phyloP scores from a whole-genome alignment of 495 filamentous ascomycete species.

The Podospora pseudopauciseta region DNA sequence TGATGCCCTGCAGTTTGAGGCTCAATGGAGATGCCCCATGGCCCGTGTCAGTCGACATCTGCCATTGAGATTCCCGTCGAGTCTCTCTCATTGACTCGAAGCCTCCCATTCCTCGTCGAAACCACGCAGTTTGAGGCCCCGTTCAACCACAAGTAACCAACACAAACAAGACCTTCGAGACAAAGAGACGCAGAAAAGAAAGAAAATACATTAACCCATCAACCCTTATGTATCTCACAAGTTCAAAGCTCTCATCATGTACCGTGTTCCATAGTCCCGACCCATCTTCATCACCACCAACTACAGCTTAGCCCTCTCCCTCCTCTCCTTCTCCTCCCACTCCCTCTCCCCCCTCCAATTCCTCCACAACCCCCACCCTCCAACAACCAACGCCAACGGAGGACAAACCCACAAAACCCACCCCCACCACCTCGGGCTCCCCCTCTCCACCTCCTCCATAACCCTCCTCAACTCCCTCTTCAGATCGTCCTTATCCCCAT shows the following conservation, averaged over 20 bases:
- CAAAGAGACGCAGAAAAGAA: background rate
- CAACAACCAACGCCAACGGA: constrained; percentile 63
- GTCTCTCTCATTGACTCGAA: background rate
- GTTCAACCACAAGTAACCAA: background rate
- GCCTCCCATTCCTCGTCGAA: background rate
- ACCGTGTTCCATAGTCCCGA: background rate
- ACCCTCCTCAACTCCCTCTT: constrained; percentile 58
- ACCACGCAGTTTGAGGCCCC: background rate
- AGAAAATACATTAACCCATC: background rate
- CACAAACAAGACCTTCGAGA: background rate
- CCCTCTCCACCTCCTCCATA: constrained; percentile 55
- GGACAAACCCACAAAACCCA: constrained; percentile 69
- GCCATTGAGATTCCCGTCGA: background rate
- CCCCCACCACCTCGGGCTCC: constrained; percentile 77
- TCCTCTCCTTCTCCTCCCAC: constrained; percentile 65
- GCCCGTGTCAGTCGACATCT: background rate
- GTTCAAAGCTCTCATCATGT: background rate
- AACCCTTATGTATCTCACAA: background rate
- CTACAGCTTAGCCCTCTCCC: constrained; percentile 67
- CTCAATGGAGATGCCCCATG: no score
- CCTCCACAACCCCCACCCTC: constrained; percentile 60
- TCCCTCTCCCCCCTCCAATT: constrained; percentile 62
- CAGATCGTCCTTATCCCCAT: constrained; percentile 65
- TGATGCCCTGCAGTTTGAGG: background rate
- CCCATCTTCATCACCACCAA: constrained; percentile 12